Evolutionary conservation across 169 alveolate species (phyloP).

Genomic region (Blepharisma undulans): DNA sequence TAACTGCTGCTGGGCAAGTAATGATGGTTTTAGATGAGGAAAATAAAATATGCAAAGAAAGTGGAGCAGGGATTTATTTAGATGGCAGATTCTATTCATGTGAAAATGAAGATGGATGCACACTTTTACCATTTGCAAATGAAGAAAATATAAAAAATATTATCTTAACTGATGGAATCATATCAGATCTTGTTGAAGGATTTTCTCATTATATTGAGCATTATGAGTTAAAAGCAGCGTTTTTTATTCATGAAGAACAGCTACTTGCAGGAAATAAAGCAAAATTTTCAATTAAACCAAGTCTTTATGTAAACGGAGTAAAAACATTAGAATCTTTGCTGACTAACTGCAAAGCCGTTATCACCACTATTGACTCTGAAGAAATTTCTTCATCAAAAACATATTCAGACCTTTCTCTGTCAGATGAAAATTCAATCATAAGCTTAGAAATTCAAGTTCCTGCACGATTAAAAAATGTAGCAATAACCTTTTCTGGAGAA

Average conservation of each 20-base stretch:
- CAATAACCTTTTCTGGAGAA: constrained; percentile 40
- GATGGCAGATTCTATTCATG: constrained; percentile 44
- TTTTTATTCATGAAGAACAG: constrained; percentile 54
- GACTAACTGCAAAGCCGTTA: constrained; percentile 43
- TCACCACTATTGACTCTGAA: constrained; percentile 43
- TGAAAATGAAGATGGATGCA: neutral
- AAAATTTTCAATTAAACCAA: constrained; percentile 55
- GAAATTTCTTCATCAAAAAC: constrained; percentile 52
- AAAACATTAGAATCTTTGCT: constrained; percentile 46
- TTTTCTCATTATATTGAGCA: constrained; percentile 46
- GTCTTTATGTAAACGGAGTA: constrained; percentile 47
- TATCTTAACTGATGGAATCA: constrained; percentile 43
- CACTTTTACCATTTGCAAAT: constrained; percentile 54
- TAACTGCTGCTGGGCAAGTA: constrained; percentile 66
- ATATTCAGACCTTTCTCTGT: constrained; percentile 50
- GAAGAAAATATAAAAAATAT: neutral
- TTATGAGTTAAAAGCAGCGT: constrained; percentile 39
- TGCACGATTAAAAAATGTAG: constrained; percentile 41
- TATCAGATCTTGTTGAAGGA: constrained; percentile 43
- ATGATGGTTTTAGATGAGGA: constrained; percentile 69
- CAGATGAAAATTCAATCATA: constrained; percentile 39
- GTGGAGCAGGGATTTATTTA: constrained; percentile 51
- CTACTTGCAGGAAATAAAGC: constrained; percentile 67
- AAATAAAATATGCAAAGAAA: constrained; percentile 46
- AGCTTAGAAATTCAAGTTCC: constrained; percentile 71